phyloP scores from a whole-genome alignment of 768 basidiomycete genomes.

The Ramaria sp. region DNA sequence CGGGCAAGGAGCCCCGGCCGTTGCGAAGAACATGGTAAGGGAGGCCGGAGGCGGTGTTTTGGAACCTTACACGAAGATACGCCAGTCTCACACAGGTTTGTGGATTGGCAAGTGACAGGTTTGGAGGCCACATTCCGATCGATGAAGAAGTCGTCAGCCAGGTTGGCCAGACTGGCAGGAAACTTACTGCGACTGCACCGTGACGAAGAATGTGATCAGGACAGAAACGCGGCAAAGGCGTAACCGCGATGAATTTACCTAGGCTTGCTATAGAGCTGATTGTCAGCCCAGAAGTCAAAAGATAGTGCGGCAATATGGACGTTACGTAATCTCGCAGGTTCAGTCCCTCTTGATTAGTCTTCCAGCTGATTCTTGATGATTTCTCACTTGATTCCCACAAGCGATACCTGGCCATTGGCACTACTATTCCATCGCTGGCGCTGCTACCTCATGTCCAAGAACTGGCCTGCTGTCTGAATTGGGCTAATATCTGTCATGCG shows the following conservation, averaged over 20 bases:
- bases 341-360: too few relatives aligned
- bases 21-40: slow-evolving; percentile 60
- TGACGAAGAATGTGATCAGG: too few relatives aligned
- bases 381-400: not conserved
- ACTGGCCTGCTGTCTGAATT: not conserved
- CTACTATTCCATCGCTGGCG: not conserved
- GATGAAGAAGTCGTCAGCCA: not conserved
- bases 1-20: slow-evolving; percentile 54
- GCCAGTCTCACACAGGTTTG: not conserved
- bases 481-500: not conserved
- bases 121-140: not conserved
- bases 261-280: too few relatives aligned
- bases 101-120: too few relatives aligned
- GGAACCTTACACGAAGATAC: not conserved
- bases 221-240: too few relatives aligned
- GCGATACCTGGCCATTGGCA: not conserved
- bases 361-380: too few relatives aligned
- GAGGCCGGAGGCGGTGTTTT: not conserved
- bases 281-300: too few relatives aligned
- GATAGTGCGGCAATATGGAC: too few relatives aligned
- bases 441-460: not conserved
- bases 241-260: too few relatives aligned
- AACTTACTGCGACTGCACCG: too few relatives aligned
- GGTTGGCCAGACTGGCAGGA: not conserved
- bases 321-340: too few relatives aligned